Base-by-base conservation (phyloP, 257 asterid genomes). In the Solanum pimpinellifolium region DNA sequence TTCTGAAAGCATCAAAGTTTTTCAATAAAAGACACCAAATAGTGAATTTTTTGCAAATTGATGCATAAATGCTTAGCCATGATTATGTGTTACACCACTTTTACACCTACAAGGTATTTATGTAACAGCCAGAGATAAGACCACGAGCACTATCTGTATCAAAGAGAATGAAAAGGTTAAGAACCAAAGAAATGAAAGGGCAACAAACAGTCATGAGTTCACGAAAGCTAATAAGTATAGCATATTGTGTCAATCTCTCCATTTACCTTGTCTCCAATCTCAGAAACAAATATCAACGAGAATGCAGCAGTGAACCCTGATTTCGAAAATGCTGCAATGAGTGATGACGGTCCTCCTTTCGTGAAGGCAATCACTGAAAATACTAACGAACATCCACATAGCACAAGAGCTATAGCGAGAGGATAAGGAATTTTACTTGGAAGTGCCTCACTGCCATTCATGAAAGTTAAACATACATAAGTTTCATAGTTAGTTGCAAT, bases 221-320 rank as follows among this genome's bases (percentile, higher is more conserved):
- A 81, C 31, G 20, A 81, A 29, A 81, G 85, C 44, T 29, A 81
- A 78, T 11, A 81, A 49, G 21, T 81, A 49, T 5, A 80, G 46
- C 20, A 81, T 49, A 49, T 10, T 81, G 16, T 29, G 29, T 25
- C 46, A 15, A 29, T 49, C 69, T 80, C 68, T 81, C 44, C 87
- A 86, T 46, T 84, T 93, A 95, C 98, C 98, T 96, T 96, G 94
- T 96, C 99, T 85, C 98, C 99, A 89, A 96, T 96, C 91, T 96
- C 99, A 12, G 98, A 96, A 88, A 96, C 96, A 89, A 94, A 96
- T 88, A 96, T 96, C 91, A 96, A 88, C 10, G 98, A 93, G 93
- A 96, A 95, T 7, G 99, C 98, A 47, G 99, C 99, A 46, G 99
- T 93, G 92, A 96, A 96, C 91, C 98, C 99, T 16, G 99, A 94